A percentile compares a stretch with the other conserved stretches of the same genome.
phyloP scores from a whole-genome alignment of 116 monocot genomes.

The Zostera marina region DNA sequence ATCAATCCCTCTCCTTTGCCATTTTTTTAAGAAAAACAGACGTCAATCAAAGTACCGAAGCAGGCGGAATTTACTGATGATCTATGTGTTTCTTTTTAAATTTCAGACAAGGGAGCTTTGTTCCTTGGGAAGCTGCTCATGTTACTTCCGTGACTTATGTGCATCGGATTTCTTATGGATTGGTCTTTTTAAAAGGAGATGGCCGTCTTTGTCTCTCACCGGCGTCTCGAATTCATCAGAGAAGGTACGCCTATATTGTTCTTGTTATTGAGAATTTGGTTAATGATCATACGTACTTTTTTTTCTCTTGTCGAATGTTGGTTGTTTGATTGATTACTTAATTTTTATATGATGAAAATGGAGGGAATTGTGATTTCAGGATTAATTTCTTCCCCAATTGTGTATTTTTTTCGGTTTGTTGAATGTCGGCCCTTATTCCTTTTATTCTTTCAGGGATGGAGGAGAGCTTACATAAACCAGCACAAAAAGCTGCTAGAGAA shows the following conservation, averaged over 20 bases:
- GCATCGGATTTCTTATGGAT: conserved; percentile 48
- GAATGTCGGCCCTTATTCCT: background rate
- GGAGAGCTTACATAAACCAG: conserved; percentile 31
- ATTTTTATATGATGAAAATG: too few relatives aligned
- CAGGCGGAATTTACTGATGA: too few relatives aligned
- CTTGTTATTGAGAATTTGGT: background rate
- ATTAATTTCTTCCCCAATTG: too few relatives aligned
- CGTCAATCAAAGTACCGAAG: background rate
- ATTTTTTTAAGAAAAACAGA: background rate
- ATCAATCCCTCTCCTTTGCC: too few relatives aligned
- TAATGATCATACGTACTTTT: too few relatives aligned
- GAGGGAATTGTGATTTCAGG: background rate
- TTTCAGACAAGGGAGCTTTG: conserved; percentile 28
- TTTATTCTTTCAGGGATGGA: conserved; percentile 55
- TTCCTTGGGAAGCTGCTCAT: conserved; percentile 56
- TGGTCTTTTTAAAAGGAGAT: conserved; percentile 17
- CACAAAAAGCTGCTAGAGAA: conserved; percentile 29
- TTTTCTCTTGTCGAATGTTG: too few relatives aligned
- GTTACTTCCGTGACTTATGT: conserved; percentile 36
- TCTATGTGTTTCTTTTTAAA: background rate
- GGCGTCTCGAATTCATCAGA: background rate
- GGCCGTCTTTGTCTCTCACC: conserved; percentile 1
- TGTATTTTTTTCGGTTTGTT: background rate
- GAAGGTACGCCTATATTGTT: background rate
- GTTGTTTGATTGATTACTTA: too few relatives aligned